These are phyloP conservation scores for Trichophaea hybrida DNA, from an alignment of 2,329 filamentous ascomycete species.

Conservation along the genomic window DNA sequence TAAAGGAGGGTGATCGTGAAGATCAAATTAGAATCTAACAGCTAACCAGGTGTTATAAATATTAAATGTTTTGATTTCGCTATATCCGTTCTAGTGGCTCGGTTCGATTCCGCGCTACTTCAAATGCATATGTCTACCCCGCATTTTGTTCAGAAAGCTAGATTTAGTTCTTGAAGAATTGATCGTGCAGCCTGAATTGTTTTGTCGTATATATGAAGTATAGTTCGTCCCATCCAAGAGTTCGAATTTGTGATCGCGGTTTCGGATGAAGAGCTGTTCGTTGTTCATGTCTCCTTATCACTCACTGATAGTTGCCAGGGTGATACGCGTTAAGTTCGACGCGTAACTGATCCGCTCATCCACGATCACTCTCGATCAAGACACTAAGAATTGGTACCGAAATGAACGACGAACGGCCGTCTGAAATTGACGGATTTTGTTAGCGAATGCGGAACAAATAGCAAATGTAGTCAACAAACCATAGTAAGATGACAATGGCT, in stretches of 20 bases:
- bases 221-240: background rate
- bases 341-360: background rate
- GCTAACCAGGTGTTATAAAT: background rate
- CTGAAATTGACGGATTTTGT: no score
- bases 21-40: background rate
- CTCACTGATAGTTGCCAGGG: background rate
- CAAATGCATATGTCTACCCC: background rate
- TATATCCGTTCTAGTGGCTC: background rate
- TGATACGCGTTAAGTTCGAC: background rate
- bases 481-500: no score
- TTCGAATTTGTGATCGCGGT: background rate
- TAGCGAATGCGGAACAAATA: no score
- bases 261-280: background rate
- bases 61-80: slow-evolving; percentile 1
- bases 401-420: no score
- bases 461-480: no score
- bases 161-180: background rate
- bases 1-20: background rate
- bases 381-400: no score
- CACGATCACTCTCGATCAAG: background rate
- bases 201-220: background rate
- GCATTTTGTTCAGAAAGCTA: background rate
- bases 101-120: background rate
- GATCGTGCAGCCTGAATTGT: background rate
- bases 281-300: background rate